Percentiles rank a stretch among this genome's conserved stretches.
These are phyloP conservation scores for Cyberlindnera petersonii DNA, from an alignment of 805 yeast species.

Conservation along the genomic window DNA sequence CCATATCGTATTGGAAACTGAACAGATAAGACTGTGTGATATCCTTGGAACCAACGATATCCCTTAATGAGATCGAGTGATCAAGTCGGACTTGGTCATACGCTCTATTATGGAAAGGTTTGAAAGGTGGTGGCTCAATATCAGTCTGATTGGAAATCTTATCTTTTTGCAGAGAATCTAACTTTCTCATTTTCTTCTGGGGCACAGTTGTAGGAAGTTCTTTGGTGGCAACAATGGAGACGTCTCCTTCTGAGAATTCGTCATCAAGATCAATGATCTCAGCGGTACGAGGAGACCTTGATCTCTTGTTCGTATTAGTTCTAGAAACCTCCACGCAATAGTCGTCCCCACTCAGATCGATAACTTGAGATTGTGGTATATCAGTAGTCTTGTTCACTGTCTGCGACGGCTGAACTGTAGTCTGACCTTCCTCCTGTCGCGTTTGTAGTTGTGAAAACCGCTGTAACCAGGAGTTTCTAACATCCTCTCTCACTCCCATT, in stretches of 20 bases:
- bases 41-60: constrained; percentile 33
- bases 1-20: constrained; percentile 45
- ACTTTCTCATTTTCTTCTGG: too few species aligned
- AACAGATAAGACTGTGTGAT: constrained; percentile 41
- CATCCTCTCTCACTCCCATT: constrained; percentile 15
- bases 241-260: too few species aligned
- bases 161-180: too few species aligned
- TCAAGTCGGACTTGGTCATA: constrained; percentile 18
- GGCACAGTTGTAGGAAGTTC: too few species aligned
- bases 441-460: constrained; percentile 2
- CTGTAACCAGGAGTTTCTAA: constrained; percentile 18
- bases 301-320: not conserved
- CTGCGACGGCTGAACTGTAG: not conserved
- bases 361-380: not conserved
- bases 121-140: constrained; percentile 22
- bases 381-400: not conserved
- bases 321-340: not conserved
- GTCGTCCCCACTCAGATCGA: constrained; percentile 4
- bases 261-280: not conserved
- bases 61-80: constrained; percentile 26
- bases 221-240: too few species aligned
- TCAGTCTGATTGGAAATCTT: too few species aligned
- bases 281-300: not conserved
- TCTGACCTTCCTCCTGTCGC: not conserved
- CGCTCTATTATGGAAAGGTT: constrained; percentile 19